Base-by-base conservation (phyloP, 331 rosid species). In the Ulmus americana region DNA sequence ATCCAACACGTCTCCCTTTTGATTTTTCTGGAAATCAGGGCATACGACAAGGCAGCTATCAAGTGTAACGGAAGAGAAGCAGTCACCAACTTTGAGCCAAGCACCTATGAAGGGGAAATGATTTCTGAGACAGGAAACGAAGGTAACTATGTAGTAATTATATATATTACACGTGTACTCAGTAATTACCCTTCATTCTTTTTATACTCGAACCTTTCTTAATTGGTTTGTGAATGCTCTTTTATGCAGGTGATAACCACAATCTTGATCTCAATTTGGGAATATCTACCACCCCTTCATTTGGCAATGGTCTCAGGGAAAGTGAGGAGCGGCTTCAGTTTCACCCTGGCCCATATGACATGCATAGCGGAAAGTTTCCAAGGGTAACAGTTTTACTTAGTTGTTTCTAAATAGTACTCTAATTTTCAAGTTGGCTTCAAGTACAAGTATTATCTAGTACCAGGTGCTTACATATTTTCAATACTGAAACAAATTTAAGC, bases 41-140 rank as follows among this genome's bases (percentile, higher is more conserved):
- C 97, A 71, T 94, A 94, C 73, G 99, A 94, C 81, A 90, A 87
- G 77, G 97, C 97, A 55, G 99, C 99, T 28, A 84, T 94, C 88
- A 81, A 85, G 77, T 90, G 95, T 78, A 94, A 87, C 65, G 99
- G 99, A 74, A 88, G 92, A 83, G 99, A 90, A 73, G 99, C 96
- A 5, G 87, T 94, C 69, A 94, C 99, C 50, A 94, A 94, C 90
- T 94, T 94, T 71, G 97, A 87, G 78, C 83, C 90, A 43, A 84
- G 95, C 70, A 71, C 87, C 39, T 94, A 94, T 66, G 88, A 78
- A 69, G 85, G 95, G 51, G 88, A 87, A 74, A 75, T 77, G 75
- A 74, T 82, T 22, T 55, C 86, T 8, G 83, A 78, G 51, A 76
- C 80, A 50, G 74, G 76, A 61, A 76, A 51, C 72, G 86, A 83